Evolutionary conservation across 2,329 filamentous ascomycete genomes (phyloP), one percentile per base, ranked within the genome.

Genomic region (Phyllosticta citribraziliensis): DNA sequence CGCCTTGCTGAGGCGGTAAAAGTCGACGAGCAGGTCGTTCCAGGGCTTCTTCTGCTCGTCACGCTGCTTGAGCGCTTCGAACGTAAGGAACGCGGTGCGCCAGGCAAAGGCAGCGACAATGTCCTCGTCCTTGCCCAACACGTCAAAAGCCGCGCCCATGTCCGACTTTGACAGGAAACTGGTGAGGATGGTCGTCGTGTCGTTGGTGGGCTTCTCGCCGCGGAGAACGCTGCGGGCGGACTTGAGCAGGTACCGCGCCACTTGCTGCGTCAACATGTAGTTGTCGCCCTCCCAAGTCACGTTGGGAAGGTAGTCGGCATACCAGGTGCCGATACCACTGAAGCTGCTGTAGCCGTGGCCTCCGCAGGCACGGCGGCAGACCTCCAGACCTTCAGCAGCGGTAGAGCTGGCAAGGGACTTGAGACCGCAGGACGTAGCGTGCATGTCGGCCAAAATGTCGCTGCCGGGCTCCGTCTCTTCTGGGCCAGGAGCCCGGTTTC

Each of bases 191-290:
- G 77, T 78, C 3, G 84, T 84, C 3, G 86, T 89, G 73, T 89
- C 86, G 69, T 89, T 89, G 65, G 80, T 79, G 54, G 86, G 76
- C 62, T 82, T 79, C 63, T 86, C 82, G 65, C 84, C 84, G 14
- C 81, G 77, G n/a, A 89, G 75, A 0, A 91, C 88, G 1, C 83
- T 80, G 52, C 88, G 85, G 0, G 87, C 88, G 2, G 87, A 84
- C 79, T 91, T 91, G 65, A 91, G 81, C 54, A 91, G 82, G 77
- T 82, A 91, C 62, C 87, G 82, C 2, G 86, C 86, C 2, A 91
- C 88, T 75, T 91, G 88, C 72, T 91, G 88, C 10, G 87, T 89
- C 63, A 91, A 78, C 88, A 91, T 90, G 77, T 88, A 91, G 78
- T 89, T 90, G 76, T 90, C 88, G 53, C 88, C 88, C 71, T 91